Base-by-base conservation (phyloP, 441 rosid species). In the Adansonia rubrostipa region DNA sequence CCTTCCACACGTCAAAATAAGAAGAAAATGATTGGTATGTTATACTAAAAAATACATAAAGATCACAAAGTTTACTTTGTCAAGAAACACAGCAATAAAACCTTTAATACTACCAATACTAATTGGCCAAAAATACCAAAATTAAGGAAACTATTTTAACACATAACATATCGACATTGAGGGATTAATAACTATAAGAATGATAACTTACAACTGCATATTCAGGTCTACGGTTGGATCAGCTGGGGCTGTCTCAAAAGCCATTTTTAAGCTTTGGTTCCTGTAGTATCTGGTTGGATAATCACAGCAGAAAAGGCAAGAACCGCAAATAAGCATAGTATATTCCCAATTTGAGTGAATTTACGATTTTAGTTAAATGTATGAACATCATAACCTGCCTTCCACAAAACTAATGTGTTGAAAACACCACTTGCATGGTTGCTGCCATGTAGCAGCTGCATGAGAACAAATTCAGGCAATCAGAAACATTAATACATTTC, bases 391-490 rank as follows among this genome's bases (percentile, higher is more conserved):
- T 33, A 78, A 84, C 87, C 83, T 58, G 92, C 99, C 92, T 87
- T 76, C 92, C 82, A 82, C 78, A 84, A 83, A 96, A 94, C 67
- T 90, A 85, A 60, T 77, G 87, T 28, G 92, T 91, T 56, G 99
- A 91, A 92, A 94, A 92, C 66, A 94, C 85, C 79, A 89, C 92
- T 87, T 96, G 99, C 97, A 96, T 93, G 1, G 99, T 96, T 61
- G 99, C 97, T 56, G 99, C 99, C 96, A 96, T 85, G 86, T 96
- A 94, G 92, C 99, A 96, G 85, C 99, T 94, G 89, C 84, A 86
- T 71, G 67, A 61, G 72, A 57, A 78, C 13, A 28, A 77, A 76
- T 47, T 79, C 7, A 76, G 61, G 69, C 70, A 74, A 61, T 56
- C 81, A 75, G 48, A 45, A 70, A 72, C 57, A 80, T 45, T n/a